Conservation (phyloP, 768 basidiomycete genomes). For the Ramaria rubella region DNA sequence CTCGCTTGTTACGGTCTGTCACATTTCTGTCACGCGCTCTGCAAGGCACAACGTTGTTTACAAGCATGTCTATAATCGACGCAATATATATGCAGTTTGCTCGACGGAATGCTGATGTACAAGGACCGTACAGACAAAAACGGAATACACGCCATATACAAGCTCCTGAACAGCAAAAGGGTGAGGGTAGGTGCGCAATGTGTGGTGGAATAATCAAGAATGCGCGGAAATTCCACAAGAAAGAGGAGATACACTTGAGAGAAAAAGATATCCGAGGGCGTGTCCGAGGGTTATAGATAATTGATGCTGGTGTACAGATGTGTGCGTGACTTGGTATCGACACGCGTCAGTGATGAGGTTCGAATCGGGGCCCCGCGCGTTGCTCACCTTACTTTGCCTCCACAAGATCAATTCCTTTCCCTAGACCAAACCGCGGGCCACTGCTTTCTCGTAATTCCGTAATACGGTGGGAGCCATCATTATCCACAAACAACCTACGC, state of each 20-base stretch:
- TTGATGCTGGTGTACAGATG: background rate
- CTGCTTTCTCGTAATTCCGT: background rate
- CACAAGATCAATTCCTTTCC: constrained; percentile 7
- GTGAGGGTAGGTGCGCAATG: background rate
- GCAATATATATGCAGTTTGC: background rate
- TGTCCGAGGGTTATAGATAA: background rate
- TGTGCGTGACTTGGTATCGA: background rate
- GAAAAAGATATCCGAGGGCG: background rate
- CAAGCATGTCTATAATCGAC: background rate
- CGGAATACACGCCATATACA: background rate
- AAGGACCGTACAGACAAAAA: background rate
- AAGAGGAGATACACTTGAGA: background rate
- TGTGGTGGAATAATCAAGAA: background rate
- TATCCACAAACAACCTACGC: constrained; percentile 5
- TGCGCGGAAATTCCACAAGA: background rate
- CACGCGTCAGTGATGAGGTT: too few relatives aligned
- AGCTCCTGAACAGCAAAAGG: background rate
- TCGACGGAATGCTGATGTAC: background rate
- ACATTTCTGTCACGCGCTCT: too few relatives aligned
- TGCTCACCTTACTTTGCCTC: constrained; percentile 4
- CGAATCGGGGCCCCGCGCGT: background rate
- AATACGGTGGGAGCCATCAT: background rate
- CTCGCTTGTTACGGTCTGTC: too few relatives aligned
- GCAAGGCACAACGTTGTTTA: too few relatives aligned
- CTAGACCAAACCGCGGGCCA: constrained; percentile 7